Evolutionary conservation across 2,329 filamentous ascomycete genomes (phyloP), one percentile per base, ranked within the genome.

Genomic region (Neocatenulostroma microsporum): DNA sequence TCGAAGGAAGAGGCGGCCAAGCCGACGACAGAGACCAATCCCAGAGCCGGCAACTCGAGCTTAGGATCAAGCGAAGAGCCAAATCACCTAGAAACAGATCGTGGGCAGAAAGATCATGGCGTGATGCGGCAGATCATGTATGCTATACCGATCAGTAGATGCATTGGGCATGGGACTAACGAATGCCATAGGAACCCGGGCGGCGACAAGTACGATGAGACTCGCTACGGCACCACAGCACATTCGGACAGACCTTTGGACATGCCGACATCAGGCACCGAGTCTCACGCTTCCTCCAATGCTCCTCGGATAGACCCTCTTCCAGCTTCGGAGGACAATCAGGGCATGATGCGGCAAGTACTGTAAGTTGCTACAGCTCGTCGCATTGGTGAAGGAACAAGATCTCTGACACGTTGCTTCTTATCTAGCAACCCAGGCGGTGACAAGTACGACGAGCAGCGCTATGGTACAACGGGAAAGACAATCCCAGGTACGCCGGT

Each of bases 151-250:
- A 13, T 27, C 9, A 14, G n/a, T 4, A 27, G n/a, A 27, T n/a
- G n/a, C 25, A 27, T 27, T 9, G 9, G 9, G 15, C 25, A 27
- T 27, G 25, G 4, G 15, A 14, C 29, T 26, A 41, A n/a, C n/a
- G n/a, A n/a, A n/a, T n/a, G n/a, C n/a, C n/a, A n/a, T n/a, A n/a
- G n/a, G n/a, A 52, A 55, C 34, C 48, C 51, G 5, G 41, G 40
- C 23, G 46, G 49, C 24, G 38, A 48, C 27, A 50, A 51, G 24
- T 45, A 51, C 24, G 49, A 52, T 23, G 45, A 47, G 10, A 36
- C 37, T 14, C 39, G 34, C 2, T 50, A 42, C 21, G 51, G 48
- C 17, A 41, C 30, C 11, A 48, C 48, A 12, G 46, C 46, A 14
- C 34, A 41, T 14, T 39, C 39, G 13, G 35, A 20, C 15, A 17